Percentiles rank a stretch among this genome's conserved stretches.
Evolutionary conservation across 129 eudicot species (phyloP).

Genomic region (Mikania micrantha): DNA sequence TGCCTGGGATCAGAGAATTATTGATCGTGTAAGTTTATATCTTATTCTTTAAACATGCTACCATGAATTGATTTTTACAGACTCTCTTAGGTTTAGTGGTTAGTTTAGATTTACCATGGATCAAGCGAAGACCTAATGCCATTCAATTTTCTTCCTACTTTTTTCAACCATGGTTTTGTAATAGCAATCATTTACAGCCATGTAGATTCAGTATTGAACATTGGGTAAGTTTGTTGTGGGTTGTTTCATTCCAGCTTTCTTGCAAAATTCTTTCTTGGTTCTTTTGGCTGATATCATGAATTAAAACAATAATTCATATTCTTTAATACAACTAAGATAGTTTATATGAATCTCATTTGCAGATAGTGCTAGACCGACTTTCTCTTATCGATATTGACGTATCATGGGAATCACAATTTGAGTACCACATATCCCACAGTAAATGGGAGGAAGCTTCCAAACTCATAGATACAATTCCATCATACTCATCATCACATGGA

Average conservation of each 20-base stretch:
- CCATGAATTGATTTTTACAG: not conserved
- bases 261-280: constrained; percentile 2
- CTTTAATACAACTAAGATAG: not conserved
- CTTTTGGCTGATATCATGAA: constrained; percentile 20
- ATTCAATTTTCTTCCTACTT: not conserved
- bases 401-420: constrained; percentile 92
- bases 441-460: constrained; percentile 69
- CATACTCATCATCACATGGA: constrained; percentile 52
- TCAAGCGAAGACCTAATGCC: constrained; percentile 8
- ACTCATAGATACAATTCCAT: constrained; percentile 69
- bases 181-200: not conserved
- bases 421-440: constrained; percentile 81
- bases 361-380: constrained; percentile 86
- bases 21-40: constrained; percentile 75
- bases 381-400: constrained; percentile 62
- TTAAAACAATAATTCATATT: constrained; percentile 4
- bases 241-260: constrained; percentile 7
- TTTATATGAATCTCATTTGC: constrained; percentile 25
- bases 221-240: constrained; percentile 8
- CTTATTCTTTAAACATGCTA: constrained; percentile 4
- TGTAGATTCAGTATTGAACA: constrained; percentile 6
- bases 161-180: not conserved
- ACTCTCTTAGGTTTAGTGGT: constrained; percentile 1
- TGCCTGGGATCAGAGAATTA: constrained; percentile 81
- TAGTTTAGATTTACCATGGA: not conserved